phyloP scores from a whole-genome alignment of 306 rosid genomes.

The Cucumis cinereus region DNA sequence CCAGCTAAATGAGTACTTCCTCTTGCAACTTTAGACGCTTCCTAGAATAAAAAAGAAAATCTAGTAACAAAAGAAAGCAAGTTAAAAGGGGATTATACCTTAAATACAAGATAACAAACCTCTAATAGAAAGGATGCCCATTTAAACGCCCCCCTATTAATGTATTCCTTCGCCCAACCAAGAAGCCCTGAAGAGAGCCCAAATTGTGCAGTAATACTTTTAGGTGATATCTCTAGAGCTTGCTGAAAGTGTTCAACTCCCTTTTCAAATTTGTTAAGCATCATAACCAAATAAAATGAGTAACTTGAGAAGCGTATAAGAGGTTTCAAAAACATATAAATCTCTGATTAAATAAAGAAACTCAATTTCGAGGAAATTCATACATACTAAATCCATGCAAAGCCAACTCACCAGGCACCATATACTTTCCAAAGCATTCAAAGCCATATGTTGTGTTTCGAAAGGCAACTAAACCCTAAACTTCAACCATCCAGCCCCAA shows the following conservation, averaged over 20 bases:
- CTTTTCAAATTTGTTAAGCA: conserved; percentile 19
- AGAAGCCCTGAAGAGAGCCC: conserved; percentile 87
- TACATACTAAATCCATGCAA: not conserved
- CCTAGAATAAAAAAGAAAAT: conserved; percentile 34
- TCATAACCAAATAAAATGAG: conserved; percentile 9
- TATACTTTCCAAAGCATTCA: not conserved
- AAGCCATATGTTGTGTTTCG: not conserved
- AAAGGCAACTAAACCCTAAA: not conserved
- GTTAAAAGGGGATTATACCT: not conserved
- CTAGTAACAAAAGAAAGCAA: not conserved
- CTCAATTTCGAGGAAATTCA: not conserved
- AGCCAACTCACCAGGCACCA: not conserved
- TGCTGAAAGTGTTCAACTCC: conserved; percentile 75
- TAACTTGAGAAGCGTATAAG: not conserved
- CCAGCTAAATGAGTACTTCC: conserved; percentile 38
- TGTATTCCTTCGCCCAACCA: conserved; percentile 62
- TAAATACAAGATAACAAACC: conserved; percentile 31
- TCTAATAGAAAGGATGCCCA: conserved; percentile 76
- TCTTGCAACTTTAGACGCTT: conserved; percentile 59
- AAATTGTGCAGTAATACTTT: conserved; percentile 58
- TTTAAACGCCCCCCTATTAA: conserved; percentile 58
- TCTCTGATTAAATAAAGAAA: not conserved
- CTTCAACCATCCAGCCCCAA: not conserved
- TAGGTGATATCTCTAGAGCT: conserved; percentile 60
- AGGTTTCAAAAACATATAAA: not conserved